These are phyloP conservation scores for Xerocomellus dryophilus DNA, from an alignment of 768 basidiomycete genomes.

Conservation along the genomic window DNA sequence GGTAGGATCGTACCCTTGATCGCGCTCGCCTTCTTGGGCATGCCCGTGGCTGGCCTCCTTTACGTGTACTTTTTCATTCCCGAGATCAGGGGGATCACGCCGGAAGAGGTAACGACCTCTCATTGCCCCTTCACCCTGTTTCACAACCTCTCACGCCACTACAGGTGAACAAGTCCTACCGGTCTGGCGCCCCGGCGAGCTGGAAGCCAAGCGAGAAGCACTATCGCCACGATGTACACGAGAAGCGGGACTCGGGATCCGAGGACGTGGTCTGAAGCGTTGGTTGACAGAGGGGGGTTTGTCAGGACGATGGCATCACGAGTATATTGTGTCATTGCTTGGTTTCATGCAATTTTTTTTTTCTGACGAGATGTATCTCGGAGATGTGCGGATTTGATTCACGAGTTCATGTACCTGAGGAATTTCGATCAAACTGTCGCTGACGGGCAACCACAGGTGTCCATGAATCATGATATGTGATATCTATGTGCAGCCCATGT, in stretches of 20 bases:
- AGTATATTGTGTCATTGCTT: background rate
- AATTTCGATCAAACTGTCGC: background rate
- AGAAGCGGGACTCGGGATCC: slow-evolving; percentile 27
- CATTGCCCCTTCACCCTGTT: background rate
- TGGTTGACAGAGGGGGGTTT: background rate
- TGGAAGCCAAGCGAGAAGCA: slow-evolving; percentile 56
- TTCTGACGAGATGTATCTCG: background rate
- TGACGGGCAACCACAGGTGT: background rate
- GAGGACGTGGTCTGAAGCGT: slow-evolving; percentile 9
- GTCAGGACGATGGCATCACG: background rate
- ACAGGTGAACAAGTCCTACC: slow-evolving; percentile 73
- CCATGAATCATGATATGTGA: background rate
- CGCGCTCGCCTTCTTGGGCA: slow-evolving; percentile 72
- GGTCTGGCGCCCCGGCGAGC: slow-evolving; percentile 48
- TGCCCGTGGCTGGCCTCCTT: slow-evolving; percentile 63
- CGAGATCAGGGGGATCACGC: slow-evolving; percentile 74
- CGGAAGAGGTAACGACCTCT: slow-evolving; percentile 47
- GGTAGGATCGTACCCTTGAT: slow-evolving; percentile 69
- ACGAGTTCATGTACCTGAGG: background rate
- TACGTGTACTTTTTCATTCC: slow-evolving; percentile 79
- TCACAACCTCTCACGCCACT: background rate
- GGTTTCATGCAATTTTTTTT: background rate
- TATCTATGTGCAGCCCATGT: background rate
- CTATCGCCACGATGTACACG: slow-evolving; percentile 20
- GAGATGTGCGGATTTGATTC: background rate